These are phyloP conservation scores for Solanum pennellii DNA, from an alignment of 257 asterid species.

Conservation along the genomic window DNA sequence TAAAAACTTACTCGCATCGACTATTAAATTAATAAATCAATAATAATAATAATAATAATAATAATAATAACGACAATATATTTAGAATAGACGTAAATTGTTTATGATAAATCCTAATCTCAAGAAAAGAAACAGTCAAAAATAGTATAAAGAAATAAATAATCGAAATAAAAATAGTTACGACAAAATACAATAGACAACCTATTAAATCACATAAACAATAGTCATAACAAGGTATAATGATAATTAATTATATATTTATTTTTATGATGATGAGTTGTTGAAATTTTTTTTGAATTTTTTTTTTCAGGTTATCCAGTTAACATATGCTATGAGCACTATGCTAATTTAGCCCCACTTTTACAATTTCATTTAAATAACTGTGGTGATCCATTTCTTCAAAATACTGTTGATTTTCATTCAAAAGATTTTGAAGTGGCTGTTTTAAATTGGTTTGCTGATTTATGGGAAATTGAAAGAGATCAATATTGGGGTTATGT, in stretches of 20 bases:
- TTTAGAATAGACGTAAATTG: background rate
- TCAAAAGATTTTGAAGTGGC: slow-evolving; percentile 17
- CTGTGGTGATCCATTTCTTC: slow-evolving; percentile 7
- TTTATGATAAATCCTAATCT: too few species aligned
- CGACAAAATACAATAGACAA: background rate
- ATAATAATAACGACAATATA: too few species aligned
- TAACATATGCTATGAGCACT: background rate
- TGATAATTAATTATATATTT: background rate
- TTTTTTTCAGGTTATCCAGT: slow-evolving; percentile 2
- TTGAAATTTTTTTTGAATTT: background rate
- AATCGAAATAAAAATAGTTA: too few species aligned
- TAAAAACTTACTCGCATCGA: background rate
- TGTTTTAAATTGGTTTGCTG: slow-evolving; percentile 18
- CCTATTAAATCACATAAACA: background rate
- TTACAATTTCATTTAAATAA: slow-evolving; percentile 4
- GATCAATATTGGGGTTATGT: slow-evolving; percentile 16
- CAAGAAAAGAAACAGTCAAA: background rate
- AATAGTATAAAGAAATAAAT: too few species aligned
- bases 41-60: too few species aligned
- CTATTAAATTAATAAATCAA: background rate
- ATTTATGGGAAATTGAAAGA: slow-evolving; percentile 6
- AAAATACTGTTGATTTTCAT: slow-evolving; percentile 1
- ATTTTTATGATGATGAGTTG: background rate
- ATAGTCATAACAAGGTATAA: background rate
- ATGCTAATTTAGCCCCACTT: background rate